phyloP scores from a whole-genome alignment of 2,329 filamentous ascomycete species.

The Xylaria sp. region DNA sequence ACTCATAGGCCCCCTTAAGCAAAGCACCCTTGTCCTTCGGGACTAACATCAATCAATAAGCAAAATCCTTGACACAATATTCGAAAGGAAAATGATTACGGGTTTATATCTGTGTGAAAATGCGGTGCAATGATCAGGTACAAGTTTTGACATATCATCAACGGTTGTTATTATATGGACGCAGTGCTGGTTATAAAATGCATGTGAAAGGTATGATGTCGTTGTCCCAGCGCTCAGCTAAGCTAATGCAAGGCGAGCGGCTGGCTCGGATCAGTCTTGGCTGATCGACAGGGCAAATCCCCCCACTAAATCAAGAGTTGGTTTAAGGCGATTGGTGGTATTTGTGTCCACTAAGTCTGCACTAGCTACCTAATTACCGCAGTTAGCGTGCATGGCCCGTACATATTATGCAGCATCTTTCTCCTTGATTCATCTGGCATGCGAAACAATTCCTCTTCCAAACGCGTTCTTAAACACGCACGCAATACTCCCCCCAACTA shows the following conservation, averaged over 20 bases:
- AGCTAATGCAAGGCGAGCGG: constrained; percentile 21
- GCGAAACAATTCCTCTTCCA: neutral
- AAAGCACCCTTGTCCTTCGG: neutral
- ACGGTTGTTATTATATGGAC: too few species aligned
- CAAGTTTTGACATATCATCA: too few species aligned
- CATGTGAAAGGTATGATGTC: too few species aligned
- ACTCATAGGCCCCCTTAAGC: neutral
- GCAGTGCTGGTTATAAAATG: too few species aligned
- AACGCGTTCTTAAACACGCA: neutral
- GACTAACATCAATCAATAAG: neutral
- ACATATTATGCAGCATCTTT: neutral
- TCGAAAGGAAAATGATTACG: neutral
- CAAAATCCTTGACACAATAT: neutral
- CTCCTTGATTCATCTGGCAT: neutral
- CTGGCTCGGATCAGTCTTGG: constrained; percentile 11
- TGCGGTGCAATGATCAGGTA: neutral
- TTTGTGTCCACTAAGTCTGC: neutral
- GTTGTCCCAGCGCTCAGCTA: neutral
- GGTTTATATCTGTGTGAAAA: neutral
- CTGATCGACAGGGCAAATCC: too few species aligned
- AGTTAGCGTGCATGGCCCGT: too few species aligned
- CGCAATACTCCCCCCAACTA: neutral
- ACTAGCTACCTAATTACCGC: too few species aligned
- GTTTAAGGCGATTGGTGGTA: neutral
- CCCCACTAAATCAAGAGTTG: neutral